Evolutionary conservation across 805 yeast genomes (phyloP).

Genomic region (Kodamaea jinghongensis): DNA sequence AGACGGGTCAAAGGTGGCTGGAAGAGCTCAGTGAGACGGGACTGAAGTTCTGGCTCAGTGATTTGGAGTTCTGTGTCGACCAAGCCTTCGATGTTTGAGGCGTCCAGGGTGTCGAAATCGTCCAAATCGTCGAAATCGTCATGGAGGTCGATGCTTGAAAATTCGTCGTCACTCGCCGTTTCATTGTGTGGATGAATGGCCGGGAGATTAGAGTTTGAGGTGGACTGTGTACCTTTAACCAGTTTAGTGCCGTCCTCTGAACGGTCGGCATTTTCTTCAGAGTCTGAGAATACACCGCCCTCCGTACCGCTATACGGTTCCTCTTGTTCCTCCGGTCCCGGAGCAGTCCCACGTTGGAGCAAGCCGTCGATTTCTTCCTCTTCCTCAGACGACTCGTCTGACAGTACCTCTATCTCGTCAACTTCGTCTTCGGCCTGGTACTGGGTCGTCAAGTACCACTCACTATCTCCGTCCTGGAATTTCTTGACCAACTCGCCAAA

Average conservation of each 20-base stretch:
- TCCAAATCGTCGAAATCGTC: slow-evolving; percentile 9
- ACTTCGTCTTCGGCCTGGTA: slow-evolving; percentile 27
- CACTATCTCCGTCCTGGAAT: slow-evolving; percentile 35
- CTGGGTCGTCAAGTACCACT: slow-evolving; percentile 67
- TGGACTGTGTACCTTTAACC: no score
- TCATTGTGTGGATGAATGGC: no score
- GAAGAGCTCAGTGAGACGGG: slow-evolving; percentile 47
- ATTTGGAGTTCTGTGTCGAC: slow-evolving; percentile 21
- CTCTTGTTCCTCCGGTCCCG: slow-evolving; percentile 5
- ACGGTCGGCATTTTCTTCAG: no score
- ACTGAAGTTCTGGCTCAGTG: slow-evolving; percentile 30
- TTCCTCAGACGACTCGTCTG: not conserved
- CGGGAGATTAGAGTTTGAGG: no score
- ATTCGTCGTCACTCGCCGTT: not conserved
- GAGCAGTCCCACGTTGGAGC: no score
- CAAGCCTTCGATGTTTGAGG: slow-evolving; percentile 23
- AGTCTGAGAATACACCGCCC: no score
- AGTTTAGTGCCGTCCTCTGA: no score
- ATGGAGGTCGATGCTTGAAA: no score
- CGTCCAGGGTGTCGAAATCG: slow-evolving; percentile 11
- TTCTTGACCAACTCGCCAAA: slow-evolving; percentile 46
- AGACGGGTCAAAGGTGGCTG: slow-evolving; percentile 62
- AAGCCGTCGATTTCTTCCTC: slow-evolving; percentile 41
- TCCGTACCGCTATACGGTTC: no score
- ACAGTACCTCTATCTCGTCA: no score